phyloP scores from a whole-genome alignment of 106 monocot species.

The Dioscorea dumetorum region DNA sequence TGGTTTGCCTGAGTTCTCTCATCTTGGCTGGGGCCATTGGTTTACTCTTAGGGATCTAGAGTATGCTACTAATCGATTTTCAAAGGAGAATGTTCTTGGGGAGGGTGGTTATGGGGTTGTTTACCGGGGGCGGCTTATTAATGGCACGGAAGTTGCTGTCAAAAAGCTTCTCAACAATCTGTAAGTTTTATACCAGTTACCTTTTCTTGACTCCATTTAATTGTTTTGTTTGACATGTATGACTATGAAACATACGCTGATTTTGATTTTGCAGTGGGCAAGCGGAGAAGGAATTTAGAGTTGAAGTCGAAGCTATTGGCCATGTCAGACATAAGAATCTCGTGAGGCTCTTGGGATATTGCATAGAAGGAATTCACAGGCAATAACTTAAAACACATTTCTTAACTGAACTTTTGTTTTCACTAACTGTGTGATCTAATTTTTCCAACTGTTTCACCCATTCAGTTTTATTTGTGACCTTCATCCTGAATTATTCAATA shows the following conservation, averaged over 20 bases:
- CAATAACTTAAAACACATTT: neutral
- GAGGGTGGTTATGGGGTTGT: conserved; percentile 88
- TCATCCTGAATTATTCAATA: too few relatives aligned
- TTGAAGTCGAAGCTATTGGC: conserved; percentile 79
- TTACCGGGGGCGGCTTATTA: conserved; percentile 52
- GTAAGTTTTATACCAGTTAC: conserved; percentile 27
- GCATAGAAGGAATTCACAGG: conserved; percentile 56
- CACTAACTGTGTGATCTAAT: neutral
- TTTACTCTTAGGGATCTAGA: conserved; percentile 81
- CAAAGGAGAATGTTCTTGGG: conserved; percentile 67
- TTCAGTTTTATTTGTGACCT: neutral
- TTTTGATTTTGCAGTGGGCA: conserved; percentile 44
- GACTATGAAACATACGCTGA: neutral
- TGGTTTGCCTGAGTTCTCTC: conserved; percentile 72
- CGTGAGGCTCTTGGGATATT: conserved; percentile 68
- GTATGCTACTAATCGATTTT: conserved; percentile 54
- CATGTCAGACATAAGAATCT: conserved; percentile 85
- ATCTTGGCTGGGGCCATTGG: conserved; percentile 94
- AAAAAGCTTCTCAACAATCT: conserved; percentile 80
- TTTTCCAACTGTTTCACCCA: neutral
- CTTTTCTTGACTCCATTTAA: neutral
- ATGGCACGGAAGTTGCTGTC: conserved; percentile 68
- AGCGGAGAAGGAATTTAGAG: conserved; percentile 76
- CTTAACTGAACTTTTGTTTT: neutral
- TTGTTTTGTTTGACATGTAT: neutral